Base-by-base conservation (phyloP, 352 stramenopile species). In the Globisporangium canariense region DNA sequence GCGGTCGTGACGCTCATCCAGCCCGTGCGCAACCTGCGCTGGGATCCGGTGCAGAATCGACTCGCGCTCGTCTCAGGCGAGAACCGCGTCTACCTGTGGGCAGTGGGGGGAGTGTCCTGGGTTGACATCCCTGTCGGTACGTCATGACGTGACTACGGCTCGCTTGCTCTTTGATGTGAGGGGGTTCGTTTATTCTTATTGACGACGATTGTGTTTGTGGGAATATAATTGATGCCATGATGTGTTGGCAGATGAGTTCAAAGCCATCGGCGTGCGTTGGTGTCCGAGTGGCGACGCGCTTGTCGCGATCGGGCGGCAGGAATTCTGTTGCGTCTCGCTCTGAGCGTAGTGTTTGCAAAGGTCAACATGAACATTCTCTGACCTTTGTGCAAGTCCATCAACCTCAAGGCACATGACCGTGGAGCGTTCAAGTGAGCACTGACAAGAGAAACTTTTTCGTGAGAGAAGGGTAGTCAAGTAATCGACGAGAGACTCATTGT, bases 11-110 rank as follows among this genome's bases (percentile, higher is more conserved):
- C 83, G 14, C 68, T 90, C 34, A 79, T 91, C 2, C 69, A 91
- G 45, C 69, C 75, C 14, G 74, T 93, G 10, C 79, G 81, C 60
- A 81, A 67, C 4, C 64, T 92, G 60, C 81, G 73, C 16, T 95
- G 86, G 86, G 81, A 91, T 36, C 78, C 81, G 0, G 58, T 70
- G 4, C 41, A 74, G 8, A 66, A 22, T 28, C 81, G 78, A 20
- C 70, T 95, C 3, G 84, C 83, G 0, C 76, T 95, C 11, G 83
- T 75, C 14, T 86, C 75, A 6, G 83, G 76, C 0, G 68, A 81
- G 40, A 85, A 81, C 59, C 83, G 81, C 2, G 80, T 95, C 18
- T 84, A 90, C 30, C 64, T 95, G 11, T 95, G 86, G 86, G 78
- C 79, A 0, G 64, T 60, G 10, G 69, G 81, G 6, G 81, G 80